Conservation (phyloP, 768 basidiomycete genomes). For the Lactifluus subvellereus region DNA sequence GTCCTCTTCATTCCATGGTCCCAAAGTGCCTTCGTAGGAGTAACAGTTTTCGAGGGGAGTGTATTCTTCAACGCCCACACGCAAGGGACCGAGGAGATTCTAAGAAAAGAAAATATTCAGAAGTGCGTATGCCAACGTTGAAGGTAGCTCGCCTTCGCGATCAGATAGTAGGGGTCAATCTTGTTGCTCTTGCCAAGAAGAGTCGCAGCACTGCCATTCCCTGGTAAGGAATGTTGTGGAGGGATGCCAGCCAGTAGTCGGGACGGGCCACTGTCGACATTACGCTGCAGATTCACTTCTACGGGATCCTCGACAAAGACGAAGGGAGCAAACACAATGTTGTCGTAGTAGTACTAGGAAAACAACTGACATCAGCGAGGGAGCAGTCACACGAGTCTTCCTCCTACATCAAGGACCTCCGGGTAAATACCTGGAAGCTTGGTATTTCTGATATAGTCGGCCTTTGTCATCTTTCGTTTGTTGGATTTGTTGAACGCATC, state of each 20-base stretch:
- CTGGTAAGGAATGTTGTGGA: slow-evolving; percentile 27
- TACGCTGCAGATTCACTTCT: slow-evolving; percentile 57
- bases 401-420: slow-evolving; percentile 78
- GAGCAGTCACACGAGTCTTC: not conserved
- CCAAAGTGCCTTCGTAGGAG: slow-evolving; percentile 56
- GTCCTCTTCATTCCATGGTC: slow-evolving; percentile 62
- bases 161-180: slow-evolving; percentile 90
- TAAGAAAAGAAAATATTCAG: slow-evolving; percentile 28
- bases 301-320: slow-evolving; percentile 91
- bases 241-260: slow-evolving; percentile 37
- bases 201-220: slow-evolving; percentile 32
- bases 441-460: slow-evolving; percentile 91
- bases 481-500: slow-evolving; percentile 98
- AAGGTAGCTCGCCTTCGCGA: slow-evolving; percentile 57
- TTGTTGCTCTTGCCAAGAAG: slow-evolving; percentile 55
- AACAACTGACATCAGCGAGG: not conserved
- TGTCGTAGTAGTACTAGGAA: slow-evolving; percentile 87
- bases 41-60: slow-evolving; percentile 62
- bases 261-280: slow-evolving; percentile 37
- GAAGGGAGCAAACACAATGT: slow-evolving; percentile 93
- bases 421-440: slow-evolving; percentile 74
- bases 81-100: slow-evolving; percentile 64
- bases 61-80: slow-evolving; percentile 54
- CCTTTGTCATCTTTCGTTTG: slow-evolving; percentile 94
- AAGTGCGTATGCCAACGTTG: not conserved